Evolutionary conservation across 108 stramenopile genomes (phyloP), one percentile per base, ranked within the genome.

Genomic region (Fragilaria radians): DNA sequence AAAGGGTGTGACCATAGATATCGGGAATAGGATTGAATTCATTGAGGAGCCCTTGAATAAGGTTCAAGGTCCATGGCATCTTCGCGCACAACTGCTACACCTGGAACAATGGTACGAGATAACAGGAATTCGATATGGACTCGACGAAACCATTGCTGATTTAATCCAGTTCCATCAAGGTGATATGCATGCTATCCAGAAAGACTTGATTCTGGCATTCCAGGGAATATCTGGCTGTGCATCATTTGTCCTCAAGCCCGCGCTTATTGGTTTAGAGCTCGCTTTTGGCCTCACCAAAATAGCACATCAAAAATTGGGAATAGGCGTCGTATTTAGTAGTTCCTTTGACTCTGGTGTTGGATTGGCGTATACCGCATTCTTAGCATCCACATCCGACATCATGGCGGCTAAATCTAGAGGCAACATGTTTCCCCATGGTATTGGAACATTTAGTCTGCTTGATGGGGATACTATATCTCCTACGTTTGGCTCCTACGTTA

Each of bases 271-370:
- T 1, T 47, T 94, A 1, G 93, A 88, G 50, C 71, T 80, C 24
- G 82, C 87, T 1, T 65, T 83, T 59, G 71, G 59, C 29, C 50
- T 92, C 7, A 85, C 87, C 54, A 70, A 77, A 11, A 59, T 86
- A 45, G 85, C 79, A 5, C 70, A 80, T 28, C 27, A 71, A 19
- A 79, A 92, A 45, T 74, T 92, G 36, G 56, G 69, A 26, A 76
- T 92, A 27, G 69, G 78, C 47, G 81, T 73, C 4, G 83, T 87
- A 0, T 85, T 88, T 50, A 83, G 87, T 3, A 84, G 82, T 5
- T 82, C 79, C 0, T 86, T 92, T 66, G 90, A 92, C 49, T 82
- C 82, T 28, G 90, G 90, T 18, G 68, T 88, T 52, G 90, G 90
- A 18, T 59, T 92, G 32, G 70, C 87, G 14, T 82, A 73, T 48